Conservation (phyloP, 2,329 filamentous ascomycete species). For the Pseudogymnoascus pannorum region DNA sequence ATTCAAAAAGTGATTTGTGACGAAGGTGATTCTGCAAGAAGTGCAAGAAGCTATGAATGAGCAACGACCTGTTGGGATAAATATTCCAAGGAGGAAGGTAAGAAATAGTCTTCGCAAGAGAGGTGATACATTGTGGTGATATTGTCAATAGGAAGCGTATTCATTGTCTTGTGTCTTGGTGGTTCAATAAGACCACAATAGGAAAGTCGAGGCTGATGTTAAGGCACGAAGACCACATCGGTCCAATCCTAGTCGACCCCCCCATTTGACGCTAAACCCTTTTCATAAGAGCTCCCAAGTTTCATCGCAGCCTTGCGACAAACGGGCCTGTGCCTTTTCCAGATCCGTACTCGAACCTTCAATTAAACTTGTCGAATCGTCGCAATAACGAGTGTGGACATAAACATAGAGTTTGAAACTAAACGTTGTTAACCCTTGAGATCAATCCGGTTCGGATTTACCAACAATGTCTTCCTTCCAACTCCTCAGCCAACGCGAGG, state of each 20-base stretch:
- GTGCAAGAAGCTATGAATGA: not conserved
- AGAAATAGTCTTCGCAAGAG: not conserved
- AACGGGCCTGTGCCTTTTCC: not conserved
- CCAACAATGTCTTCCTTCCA: conserved; percentile 49
- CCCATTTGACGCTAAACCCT: not conserved
- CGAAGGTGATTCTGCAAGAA: not conserved
- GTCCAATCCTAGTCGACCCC: not conserved
- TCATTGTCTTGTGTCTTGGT: not conserved
- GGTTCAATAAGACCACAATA: not conserved
- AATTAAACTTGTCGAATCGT: not conserved
- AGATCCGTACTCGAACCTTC: not conserved
- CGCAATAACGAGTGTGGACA: not conserved
- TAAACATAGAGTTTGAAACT: not conserved
- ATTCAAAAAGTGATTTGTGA: not conserved
- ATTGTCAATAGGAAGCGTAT: not conserved
- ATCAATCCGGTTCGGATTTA: not conserved
- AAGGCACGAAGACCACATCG: not conserved
- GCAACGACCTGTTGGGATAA: not conserved
- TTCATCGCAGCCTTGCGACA: conserved; percentile 3
- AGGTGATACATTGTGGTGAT: not conserved
- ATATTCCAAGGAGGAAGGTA: not conserved
- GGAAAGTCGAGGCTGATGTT: not conserved
- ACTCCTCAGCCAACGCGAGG: conserved; percentile 66
- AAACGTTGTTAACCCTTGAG: not conserved
- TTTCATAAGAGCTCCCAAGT: not conserved